Conservation (phyloP, 2,329 filamentous ascomycete species). For the Zasmidium cellare region DNA sequence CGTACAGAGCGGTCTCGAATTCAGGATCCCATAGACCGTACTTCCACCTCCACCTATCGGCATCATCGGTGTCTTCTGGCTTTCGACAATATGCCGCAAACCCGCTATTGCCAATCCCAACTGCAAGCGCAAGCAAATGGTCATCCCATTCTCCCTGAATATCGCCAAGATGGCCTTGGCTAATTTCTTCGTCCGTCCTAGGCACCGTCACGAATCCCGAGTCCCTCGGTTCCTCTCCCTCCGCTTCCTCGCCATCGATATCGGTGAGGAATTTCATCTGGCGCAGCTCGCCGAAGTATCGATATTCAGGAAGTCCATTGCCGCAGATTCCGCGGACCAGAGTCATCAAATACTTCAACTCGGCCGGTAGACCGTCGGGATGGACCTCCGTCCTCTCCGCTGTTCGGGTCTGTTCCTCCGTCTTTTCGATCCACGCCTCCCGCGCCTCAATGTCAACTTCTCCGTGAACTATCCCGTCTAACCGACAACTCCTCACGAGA, state of each 20-base stretch:
- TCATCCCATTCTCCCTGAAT: conserved; percentile 6
- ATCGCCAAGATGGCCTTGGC: conserved; percentile 1
- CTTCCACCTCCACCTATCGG: conserved; percentile 3
- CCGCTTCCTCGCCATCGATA: background rate
- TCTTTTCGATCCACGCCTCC: background rate
- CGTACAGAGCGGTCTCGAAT: background rate
- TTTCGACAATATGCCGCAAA: conserved; percentile 5
- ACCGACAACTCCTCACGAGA: conserved; percentile 2
- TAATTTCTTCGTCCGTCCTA: conserved; percentile 4
- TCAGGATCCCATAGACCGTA: conserved; percentile 1
- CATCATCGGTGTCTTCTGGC: background rate
- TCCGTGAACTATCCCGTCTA: conserved; percentile 1
- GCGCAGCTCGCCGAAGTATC: conserved; percentile 1
- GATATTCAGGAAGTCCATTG: background rate
- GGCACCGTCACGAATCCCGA: conserved; percentile 5
- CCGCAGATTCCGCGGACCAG: conserved; percentile 5
- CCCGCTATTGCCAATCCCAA: conserved; percentile 2
- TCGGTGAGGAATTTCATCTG: conserved; percentile 5
- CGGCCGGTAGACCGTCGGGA: conserved; percentile 2
- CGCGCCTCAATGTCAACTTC: background rate
- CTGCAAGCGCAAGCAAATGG: background rate
- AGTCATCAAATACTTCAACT: conserved; percentile 8
- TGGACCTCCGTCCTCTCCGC: background rate
- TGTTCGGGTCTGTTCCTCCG: conserved; percentile 2
- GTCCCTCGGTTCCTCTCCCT: background rate